A percentile compares a stretch with the other conserved stretches of the same genome.
Evolutionary conservation across 2,329 filamentous ascomycete species (phyloP).

Genomic region (Penicillium sp.): DNA sequence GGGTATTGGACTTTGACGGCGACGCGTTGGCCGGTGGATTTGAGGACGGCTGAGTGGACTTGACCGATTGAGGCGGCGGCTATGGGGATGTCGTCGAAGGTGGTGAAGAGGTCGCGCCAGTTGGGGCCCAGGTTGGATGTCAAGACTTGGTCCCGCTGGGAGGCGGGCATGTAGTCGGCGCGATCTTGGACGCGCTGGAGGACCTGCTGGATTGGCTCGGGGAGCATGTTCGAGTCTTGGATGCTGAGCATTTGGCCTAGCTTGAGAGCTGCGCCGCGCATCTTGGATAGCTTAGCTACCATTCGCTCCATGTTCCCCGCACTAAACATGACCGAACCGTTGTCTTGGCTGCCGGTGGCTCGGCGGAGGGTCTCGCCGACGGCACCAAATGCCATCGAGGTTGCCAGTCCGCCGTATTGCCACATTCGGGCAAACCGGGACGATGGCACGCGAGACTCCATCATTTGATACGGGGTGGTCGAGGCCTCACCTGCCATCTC

Average conservation of each 20-base stretch:
- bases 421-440: slow-evolving; percentile 85
- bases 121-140: slow-evolving; percentile 75
- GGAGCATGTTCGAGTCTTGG: slow-evolving; percentile 95
- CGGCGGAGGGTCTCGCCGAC: slow-evolving; percentile 83
- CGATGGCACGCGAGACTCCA: slow-evolving; percentile 88
- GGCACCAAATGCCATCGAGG: slow-evolving; percentile 93
- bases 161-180: slow-evolving; percentile 97
- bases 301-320: slow-evolving; percentile 89
- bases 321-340: slow-evolving; percentile 83
- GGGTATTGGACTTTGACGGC: slow-evolving; percentile 98
- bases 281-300: slow-evolving; percentile 88
- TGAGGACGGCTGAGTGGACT: slow-evolving; percentile 83
- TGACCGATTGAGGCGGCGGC: slow-evolving; percentile 97
- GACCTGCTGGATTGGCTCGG: slow-evolving; percentile 82
- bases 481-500: slow-evolving; percentile 18
- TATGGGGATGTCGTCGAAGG: slow-evolving; percentile 89
- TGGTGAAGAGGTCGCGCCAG: slow-evolving; percentile 81
- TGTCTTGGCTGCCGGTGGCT: slow-evolving; percentile 68
- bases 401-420: slow-evolving; percentile 92
- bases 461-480: slow-evolving; percentile 66
- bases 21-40: slow-evolving; percentile 73
- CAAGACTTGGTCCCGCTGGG: slow-evolving; percentile 86
- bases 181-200: slow-evolving; percentile 93
- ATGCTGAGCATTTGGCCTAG: slow-evolving; percentile 98
- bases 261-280: slow-evolving; percentile 97